Base-by-base conservation (phyloP, 768 basidiomycete species). In the Leccinum olivaceopallidum region DNA sequence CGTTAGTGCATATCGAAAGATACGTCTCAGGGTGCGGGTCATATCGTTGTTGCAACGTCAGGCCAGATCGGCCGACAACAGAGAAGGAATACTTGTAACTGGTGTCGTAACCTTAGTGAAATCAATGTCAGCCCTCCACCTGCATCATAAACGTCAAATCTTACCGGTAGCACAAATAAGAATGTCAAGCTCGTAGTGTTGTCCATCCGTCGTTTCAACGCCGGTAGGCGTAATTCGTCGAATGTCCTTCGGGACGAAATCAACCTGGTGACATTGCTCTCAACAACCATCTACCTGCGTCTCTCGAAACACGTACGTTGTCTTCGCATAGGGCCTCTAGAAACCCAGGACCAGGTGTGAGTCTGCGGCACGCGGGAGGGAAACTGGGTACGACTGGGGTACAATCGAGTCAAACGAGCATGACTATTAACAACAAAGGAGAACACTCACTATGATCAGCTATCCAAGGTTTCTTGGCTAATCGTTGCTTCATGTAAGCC, bases 311-410 rank as follows among this genome's bases (percentile, higher is more conserved):
- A 51, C 62, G 20, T 6, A 63, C 37, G 37, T 37, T 37, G 37
- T 37, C 37, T 37, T 37, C 37, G 37, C 37, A 37, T 37, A 37
- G 37, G 0, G 87, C 84, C 64, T 88, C 85, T 34, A 89, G 78
- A 67, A 86, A 89, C 6, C 87, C 86, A 10, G 85, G 85, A 0
- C 86, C 87, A 2, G 86, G 85, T 0, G 88, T 89, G 53, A 88
- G 71, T n/a, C 87, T n/a, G 28, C 86, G 78, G 71, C 86, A 89
- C 5, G 75, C 79, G 16, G 86, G 80, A 6, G 80, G 74, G 63
- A 87, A 88, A 51, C 81, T 74, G 13, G 87, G 85, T 26, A 86
- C 76, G n/a, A 87, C 63, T 63, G n/a, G 50, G 24, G 39, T 2
- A 58, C 5, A 26, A 18, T 59, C 14, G 10, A 32, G 26, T 55